These are phyloP conservation scores for Sporodiniella umbellata DNA, from an alignment of 371 early-diverging fungal species.

Conservation along the genomic window DNA sequence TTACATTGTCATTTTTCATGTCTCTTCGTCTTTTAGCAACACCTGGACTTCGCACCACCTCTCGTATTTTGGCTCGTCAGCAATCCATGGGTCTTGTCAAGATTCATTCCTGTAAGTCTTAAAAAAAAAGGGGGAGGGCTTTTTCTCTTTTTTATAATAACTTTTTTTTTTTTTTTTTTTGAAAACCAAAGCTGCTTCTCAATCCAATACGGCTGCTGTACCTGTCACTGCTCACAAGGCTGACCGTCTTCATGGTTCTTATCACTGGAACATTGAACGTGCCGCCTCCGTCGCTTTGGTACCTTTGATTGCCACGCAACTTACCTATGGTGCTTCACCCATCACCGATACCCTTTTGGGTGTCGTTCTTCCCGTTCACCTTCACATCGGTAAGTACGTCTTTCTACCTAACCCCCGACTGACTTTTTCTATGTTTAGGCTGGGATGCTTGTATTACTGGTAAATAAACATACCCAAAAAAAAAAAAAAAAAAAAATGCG, in stretches of 20 bases:
- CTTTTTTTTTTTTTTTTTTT: not conserved
- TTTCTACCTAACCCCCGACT: not conserved
- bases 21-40: conserved; percentile 39
- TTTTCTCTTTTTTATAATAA: no score
- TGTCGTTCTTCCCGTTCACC: conserved; percentile 86
- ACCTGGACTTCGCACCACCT: conserved; percentile 34
- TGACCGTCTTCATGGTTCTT: conserved; percentile 45
- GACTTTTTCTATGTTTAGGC: conserved; percentile 16
- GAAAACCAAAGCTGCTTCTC: conserved; percentile 26
- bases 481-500: conserved; percentile 16
- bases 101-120: conserved; percentile 31
- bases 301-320: conserved; percentile 75
- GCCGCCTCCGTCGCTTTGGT: conserved; percentile 69
- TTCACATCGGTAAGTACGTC: conserved; percentile 70
- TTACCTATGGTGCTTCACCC: conserved; percentile 77
- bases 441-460: conserved; percentile 59
- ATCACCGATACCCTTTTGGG: conserved; percentile 87
- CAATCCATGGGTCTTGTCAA: conserved; percentile 50
- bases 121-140: no score
- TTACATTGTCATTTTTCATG: conserved; percentile 11
- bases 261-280: conserved; percentile 92
- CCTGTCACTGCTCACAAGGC: conserved; percentile 49
- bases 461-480: conserved; percentile 24
- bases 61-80: conserved; percentile 35
- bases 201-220: conserved; percentile 56